Evolutionary conservation across 2,329 filamentous ascomycete genomes (phyloP), one percentile per base, ranked within the genome.

Genomic region (Diatrype stigma): DNA sequence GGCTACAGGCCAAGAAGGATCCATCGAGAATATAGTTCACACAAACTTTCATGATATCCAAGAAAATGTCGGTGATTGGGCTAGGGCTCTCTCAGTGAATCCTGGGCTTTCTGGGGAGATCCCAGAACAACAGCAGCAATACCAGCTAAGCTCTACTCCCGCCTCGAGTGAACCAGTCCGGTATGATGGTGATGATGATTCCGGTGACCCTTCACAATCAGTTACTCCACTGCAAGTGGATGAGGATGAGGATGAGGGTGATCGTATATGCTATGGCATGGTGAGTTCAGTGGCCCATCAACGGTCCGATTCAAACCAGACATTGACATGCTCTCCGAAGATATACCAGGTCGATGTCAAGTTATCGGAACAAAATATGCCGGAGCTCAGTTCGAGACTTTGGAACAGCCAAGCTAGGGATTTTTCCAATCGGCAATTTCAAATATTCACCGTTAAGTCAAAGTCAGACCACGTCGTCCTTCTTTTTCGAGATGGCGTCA

Each of bases 241-340:
- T 37, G 34, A 37, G 12, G 6, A 46, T 37, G 34, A 37, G 12
- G 6, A 46, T 2, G 53, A 58, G 2, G 6, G 34, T 3, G 55
- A 56, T 22, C 54, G 48, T 26, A 52, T 63, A 42, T 64, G 62
- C 53, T 63, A 64, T 32, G 62, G 62, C 6, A 64, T 63, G 62
- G 62, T 63, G 42, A 35, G 58, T 44, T 11, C 26, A 42, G 11
- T 11, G 7, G n/a, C 21, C 10, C 35, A n/a, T 32, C 14, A 11
- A 6, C 3, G 40, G 32, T 46, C 10, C n/a, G 19, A 50, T 35
- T 21, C 4, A 10, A 12, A 10, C 12, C 35, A 35, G n/a, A n/a
- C n/a, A 51, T 40, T 37, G 16, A 45, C 21, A 52, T 16, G 34
- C 45, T 51, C 23, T 0, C n/a, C 4, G 6, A 44, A 65, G 63